Evolutionary conservation across 2,329 filamentous ascomycete genomes (phyloP), one percentile per base, ranked within the genome.

Genomic region (Fusarium sterilihyphosum): DNA sequence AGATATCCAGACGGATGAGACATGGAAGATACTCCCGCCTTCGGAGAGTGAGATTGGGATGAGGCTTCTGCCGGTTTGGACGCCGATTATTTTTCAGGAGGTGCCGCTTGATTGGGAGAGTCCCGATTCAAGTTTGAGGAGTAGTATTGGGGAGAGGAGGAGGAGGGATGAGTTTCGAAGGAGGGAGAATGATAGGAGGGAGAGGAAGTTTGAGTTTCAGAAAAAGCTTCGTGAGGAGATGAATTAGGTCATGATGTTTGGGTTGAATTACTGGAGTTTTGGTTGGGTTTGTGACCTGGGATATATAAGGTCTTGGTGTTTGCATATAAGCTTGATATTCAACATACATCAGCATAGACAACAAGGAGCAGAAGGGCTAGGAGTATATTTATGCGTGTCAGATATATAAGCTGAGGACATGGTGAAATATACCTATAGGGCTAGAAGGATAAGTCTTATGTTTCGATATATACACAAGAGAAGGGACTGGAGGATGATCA

Each of bases 131-230:
- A 29, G 43, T 8, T 17, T 57, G 17, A 12, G 31, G 3, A 46
- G 41, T 16, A 70, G 65, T 0, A 2, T 26, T 0, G 38, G 43
- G 0, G 67, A 70, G 8, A 46, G 41, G 13, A 64, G 14, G n/a
- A 24, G 67, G 0, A 46, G 67, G 11, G 65, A 70, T 5, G 58
- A 70, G 16, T 70, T 70, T 22, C 17, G 65, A 8, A 20, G 26
- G 29, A 57, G n/a, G 12, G 65, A 70, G 29, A 70, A 70, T 18
- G 67, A 65, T 8, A 35, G 65, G 14, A 35, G 67, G 33, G 67
- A 70, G 38, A 64, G 33, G 29, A 70, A 70, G 58, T 70, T 52
- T 26, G 65, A 70, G 24, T 70, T 70, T 18, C 67, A 70, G 49
- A 69, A 56, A 64, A 33, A 29, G 13, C 65, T 70, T 20, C 38